Evolutionary conservation across 495 filamentous ascomycete genomes (phyloP).

Genomic region (Podospora pseudoanserina): DNA sequence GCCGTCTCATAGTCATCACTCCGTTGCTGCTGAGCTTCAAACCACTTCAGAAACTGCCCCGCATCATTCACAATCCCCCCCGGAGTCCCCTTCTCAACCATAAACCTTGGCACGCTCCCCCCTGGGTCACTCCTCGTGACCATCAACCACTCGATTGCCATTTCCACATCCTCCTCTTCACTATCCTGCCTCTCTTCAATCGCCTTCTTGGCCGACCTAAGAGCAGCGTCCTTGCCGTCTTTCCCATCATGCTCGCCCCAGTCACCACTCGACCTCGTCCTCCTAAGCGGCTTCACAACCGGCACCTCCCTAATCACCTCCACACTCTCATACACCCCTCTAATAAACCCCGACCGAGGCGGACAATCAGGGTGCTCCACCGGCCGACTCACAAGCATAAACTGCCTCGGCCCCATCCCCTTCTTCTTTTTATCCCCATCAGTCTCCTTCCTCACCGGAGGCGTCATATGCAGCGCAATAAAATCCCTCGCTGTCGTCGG

Average conservation of each 20-base stretch:
- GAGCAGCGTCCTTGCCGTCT: slow-evolving; percentile 28
- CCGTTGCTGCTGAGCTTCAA: slow-evolving; percentile 46
- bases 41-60: slow-evolving; percentile 83
- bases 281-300: slow-evolving; percentile 35
- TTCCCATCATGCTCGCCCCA: slow-evolving; percentile 25
- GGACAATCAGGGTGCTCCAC: slow-evolving; percentile 70
- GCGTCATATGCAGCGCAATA: slow-evolving; percentile 67
- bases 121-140: slow-evolving; percentile 92
- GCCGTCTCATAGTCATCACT: background rate
- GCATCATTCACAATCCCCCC: slow-evolving; percentile 78
- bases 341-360: slow-evolving; percentile 63
- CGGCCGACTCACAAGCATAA: slow-evolving; percentile 83
- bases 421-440: slow-evolving; percentile 5
- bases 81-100: slow-evolving; percentile 91
- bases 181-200: slow-evolving; percentile 11
- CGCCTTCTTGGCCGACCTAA: slow-evolving; percentile 30
- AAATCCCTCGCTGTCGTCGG: slow-evolving; percentile 88
- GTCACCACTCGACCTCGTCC: slow-evolving; percentile 34
- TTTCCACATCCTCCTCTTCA: slow-evolving; percentile 43
- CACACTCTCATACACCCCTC: slow-evolving; percentile 86
- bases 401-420: slow-evolving; percentile 53
- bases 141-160: slow-evolving; percentile 92
- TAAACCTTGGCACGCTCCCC: slow-evolving; percentile 85
- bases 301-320: slow-evolving; percentile 87
- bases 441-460: slow-evolving; percentile 33